Conservation (phyloP, 2,329 filamentous ascomycete species). For the Ophiostoma perfectum region DNA sequence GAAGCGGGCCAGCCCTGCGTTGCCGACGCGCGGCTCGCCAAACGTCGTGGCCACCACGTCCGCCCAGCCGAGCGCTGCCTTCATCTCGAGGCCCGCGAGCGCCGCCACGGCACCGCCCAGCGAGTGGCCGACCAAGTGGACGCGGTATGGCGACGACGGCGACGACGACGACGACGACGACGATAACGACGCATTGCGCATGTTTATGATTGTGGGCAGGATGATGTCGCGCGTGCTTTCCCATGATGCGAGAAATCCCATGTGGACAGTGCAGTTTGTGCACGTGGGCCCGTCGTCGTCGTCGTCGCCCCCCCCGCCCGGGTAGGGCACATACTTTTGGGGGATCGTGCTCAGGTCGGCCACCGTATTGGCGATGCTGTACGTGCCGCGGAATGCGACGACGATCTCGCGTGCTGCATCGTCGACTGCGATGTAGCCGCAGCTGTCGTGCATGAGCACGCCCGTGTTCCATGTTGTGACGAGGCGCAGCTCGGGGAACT, state of each 20-base stretch:
- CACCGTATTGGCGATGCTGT: slow-evolving; percentile 87
- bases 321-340: slow-evolving; percentile 85
- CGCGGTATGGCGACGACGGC: slow-evolving; percentile 59
- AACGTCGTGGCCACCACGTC: slow-evolving; percentile 78
- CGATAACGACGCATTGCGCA: slow-evolving; percentile 38
- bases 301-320: slow-evolving; percentile 37
- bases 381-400: slow-evolving; percentile 88
- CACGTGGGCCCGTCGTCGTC: slow-evolving; percentile 43
- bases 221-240: slow-evolving; percentile 64
- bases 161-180: not conserved
- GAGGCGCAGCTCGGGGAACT: slow-evolving; percentile 76
- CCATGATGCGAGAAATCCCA: slow-evolving; percentile 86
- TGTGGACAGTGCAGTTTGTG: slow-evolving; percentile 84
- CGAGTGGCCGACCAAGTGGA: slow-evolving; percentile 83
- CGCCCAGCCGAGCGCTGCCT: slow-evolving; percentile 27
- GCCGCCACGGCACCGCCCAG: slow-evolving; percentile 88
- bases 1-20: slow-evolving; percentile 50
- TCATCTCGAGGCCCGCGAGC: slow-evolving; percentile 77
- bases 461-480: slow-evolving; percentile 88
- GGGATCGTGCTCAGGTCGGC: slow-evolving; percentile 83
- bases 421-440: slow-evolving; percentile 89
- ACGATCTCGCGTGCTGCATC: slow-evolving; percentile 58
- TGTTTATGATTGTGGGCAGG: slow-evolving; percentile 57
- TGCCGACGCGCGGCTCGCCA: slow-evolving; percentile 72
- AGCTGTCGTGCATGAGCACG: slow-evolving; percentile 77